These are phyloP conservation scores for Lactuca saligna DNA, from an alignment of 129 eudicot genomes.

Conservation along the genomic window DNA sequence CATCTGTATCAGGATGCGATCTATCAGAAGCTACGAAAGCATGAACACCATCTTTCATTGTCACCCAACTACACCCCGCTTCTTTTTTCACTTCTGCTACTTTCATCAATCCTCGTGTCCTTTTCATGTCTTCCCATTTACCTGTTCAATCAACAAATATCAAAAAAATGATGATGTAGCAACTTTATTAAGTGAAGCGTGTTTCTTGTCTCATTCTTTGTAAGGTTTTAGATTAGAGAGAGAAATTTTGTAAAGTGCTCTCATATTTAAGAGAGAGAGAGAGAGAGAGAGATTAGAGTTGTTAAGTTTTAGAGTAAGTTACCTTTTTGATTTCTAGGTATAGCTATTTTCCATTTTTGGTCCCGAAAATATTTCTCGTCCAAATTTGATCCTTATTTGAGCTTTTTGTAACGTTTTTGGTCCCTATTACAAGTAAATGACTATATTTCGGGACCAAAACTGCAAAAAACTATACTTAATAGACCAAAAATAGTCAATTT, in stretches of 20 bases:
- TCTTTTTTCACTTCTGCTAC: conserved; percentile 66
- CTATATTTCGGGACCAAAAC: no score
- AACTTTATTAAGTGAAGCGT: background rate
- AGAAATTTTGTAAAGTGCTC: background rate
- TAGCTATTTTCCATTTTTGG: no score
- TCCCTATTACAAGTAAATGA: no score
- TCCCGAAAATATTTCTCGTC: no score
- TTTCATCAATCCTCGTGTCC: conserved; percentile 61
- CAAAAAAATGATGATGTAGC: background rate
- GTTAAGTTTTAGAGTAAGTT: no score
- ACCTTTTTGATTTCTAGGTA: no score
- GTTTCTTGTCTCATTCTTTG: background rate
- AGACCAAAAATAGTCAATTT: background rate
- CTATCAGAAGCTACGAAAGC: conserved; percentile 84
- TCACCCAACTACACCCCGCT: conserved; percentile 94
- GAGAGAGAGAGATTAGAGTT: no score
- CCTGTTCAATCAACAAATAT: background rate
- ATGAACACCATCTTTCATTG: conserved; percentile 90
- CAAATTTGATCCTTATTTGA: no score
- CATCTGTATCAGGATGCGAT: conserved; percentile 62
- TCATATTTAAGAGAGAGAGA: no score
- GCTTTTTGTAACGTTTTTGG: no score
- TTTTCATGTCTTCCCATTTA: conserved; percentile 78
- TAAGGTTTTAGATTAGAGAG: background rate
- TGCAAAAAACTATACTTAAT: background rate